Percentiles rank a stretch among this genome's conserved stretches.
Evolutionary conservation across 257 asterid genomes (phyloP).

Genomic region (Mitragyna speciosa): DNA sequence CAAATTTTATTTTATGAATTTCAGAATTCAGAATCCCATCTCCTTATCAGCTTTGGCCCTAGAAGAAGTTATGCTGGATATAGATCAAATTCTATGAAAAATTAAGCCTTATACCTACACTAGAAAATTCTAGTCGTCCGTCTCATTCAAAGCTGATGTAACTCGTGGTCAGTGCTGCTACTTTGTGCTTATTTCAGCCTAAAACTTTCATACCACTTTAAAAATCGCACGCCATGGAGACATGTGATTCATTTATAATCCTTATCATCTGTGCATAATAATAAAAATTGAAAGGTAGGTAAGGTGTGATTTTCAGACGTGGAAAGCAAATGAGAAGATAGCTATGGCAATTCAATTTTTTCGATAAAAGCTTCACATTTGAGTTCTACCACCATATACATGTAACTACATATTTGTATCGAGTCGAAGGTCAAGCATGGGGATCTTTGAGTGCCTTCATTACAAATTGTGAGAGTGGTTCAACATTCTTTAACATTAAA

Average conservation of each 20-base stretch:
- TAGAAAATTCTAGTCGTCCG: not conserved
- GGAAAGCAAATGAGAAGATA: too few relatives aligned
- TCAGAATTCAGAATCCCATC: too few relatives aligned
- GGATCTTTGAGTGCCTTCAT: too few relatives aligned
- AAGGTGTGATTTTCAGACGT: too few relatives aligned
- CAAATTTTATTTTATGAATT: not conserved
- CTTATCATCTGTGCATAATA: not conserved
- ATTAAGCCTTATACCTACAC: not conserved
- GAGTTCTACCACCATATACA: too few relatives aligned
- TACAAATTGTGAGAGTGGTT: too few relatives aligned
- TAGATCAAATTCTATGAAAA: not conserved
- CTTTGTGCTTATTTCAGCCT: not conserved
- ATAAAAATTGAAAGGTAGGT: not conserved
- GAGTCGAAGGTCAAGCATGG: not conserved
- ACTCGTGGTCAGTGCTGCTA: not conserved
- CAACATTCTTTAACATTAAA: too few relatives aligned
- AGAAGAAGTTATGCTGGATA: too few relatives aligned
- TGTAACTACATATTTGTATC: too few relatives aligned
- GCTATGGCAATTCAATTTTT: too few relatives aligned
- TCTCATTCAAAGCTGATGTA: not conserved
- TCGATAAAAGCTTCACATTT: too few relatives aligned
- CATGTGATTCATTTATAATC: not conserved
- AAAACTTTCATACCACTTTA: not conserved
- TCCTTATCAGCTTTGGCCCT: too few relatives aligned
- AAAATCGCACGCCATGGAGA: not conserved